Evolutionary conservation across 2,329 filamentous ascomycete species (phyloP), one percentile per base, ranked within the genome.

Genomic region (Penicillium sp.): DNA sequence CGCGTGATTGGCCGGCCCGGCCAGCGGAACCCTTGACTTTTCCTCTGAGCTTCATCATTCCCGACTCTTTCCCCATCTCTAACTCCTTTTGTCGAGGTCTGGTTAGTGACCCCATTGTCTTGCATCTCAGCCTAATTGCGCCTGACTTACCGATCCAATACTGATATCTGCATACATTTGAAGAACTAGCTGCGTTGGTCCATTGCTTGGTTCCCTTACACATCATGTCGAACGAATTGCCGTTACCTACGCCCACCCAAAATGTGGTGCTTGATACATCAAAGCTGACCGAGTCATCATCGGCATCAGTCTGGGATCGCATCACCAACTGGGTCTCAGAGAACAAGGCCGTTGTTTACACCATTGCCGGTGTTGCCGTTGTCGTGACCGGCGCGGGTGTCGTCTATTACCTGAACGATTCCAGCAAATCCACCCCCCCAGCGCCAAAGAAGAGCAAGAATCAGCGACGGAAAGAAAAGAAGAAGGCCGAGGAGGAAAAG

Each of bases 301-400:
- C 88, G 59, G 84, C 87, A 57, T 88, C 89, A 44, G 78, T 94
- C 53, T 96, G 91, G 91, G 90, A 96, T 75, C 88, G 92, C 69
- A 80, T 97, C 77, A 88, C 91, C 63, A 87, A 81, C 70, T 99
- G 94, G 93, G 91, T 89, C 14, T 90, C 91, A 2, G 93, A 97
- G 74, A 92, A 99, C 79, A 97, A 97, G 80, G 89, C 90, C 45
- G 84, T 93, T 52, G 92, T 96, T 61, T 99, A 97, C 77, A 97
- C 94, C 64, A 90, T 97, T 77, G 94, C 93, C 53, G 94, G 94
- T 69, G 89, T 96, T 57, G 93, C 93, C 51, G 84, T 96, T 45
- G 91, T 97, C 41, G 89, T 96, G 54, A 94, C 91, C 14, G 90
- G 90, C 59, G 93, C 92, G 33, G 93, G 94, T 66, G 90, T 90